Evolutionary conservation across 805 yeast genomes (phyloP), one percentile per base, ranked within the genome.

Genomic region (Pichia manshurica): DNA sequence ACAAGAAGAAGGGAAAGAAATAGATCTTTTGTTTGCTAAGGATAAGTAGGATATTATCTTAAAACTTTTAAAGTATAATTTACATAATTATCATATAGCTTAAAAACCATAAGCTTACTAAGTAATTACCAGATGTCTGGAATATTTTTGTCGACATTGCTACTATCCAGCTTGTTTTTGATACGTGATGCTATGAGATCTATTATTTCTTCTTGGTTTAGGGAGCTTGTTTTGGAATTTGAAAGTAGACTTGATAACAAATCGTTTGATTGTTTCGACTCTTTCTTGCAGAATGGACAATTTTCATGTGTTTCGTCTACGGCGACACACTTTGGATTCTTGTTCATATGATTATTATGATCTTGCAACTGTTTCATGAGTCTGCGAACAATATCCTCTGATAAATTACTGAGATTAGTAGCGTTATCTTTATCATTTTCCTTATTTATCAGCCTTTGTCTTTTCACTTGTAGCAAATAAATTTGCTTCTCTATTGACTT

Each of bases 1-100:
- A 44, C 28, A 56, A 56, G 51, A 57, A 57, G 55, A 57, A 56
- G 39, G 59, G 60, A n/a, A 54, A 56, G 42, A 57, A 54, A 48
- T 43, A 29, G 34, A 29, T n/a, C n/a, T n/a, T n/a, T n/a, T n/a
- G 12, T 13, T 40, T 13, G 19, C 2, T 23, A 22, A 12, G 8
- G 7, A 10, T 25, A 25, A 25, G 29, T 25, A 8, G 10, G 29
- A 25, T 8, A 25, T 10, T 25, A 25, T 7, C 29, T 25, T 25
- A 25, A 25, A 10, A 8, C 10, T 25, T 25, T 25, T 25, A 25
- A 25, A 25, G 10, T 25, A 25, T 25, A 25, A 25, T 25, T 25
- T 25, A 25, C 29, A 25, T 10, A 25, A 25, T 8, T 25, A 10
- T 8, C 10, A 25, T 10, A 10, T 25, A 25, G 29, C 10, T 10